Base-by-base conservation (phyloP, 257 asterid species). In the Lithospermum erythrorhizon region DNA sequence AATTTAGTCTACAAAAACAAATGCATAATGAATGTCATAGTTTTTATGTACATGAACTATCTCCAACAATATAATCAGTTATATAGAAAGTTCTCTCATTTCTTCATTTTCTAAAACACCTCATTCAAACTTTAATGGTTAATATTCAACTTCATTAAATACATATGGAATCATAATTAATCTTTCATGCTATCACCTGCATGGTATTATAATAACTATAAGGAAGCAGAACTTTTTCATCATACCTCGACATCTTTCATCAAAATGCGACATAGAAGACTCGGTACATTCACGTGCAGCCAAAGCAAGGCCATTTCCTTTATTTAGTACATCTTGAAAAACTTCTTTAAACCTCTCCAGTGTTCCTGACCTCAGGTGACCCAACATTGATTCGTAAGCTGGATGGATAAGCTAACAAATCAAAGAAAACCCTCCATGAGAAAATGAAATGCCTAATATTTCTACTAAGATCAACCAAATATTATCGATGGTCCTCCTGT, bases 371-470 rank as follows among this genome's bases (percentile, higher is more conserved):
- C 97, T 87, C 55, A 93, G 72, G 76, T 93, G 99, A 35, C 96
- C 97, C 97, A 89, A 65, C 99, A 89, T 84, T 73, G 79, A 77
- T 41, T 87, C 94, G 75, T 86, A 78, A 2, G 97, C 83, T 66
- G 97, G 99, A 79, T 82, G 97, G 78, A 93, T 94, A 79, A 87
- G 95, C 99, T 93, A 74, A 68, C 56, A 66, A 56, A 66, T 68
- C 62, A 55, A 21, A 68, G 71, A 65, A 68, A 24, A 53, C 21
- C 9, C n/a, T 19, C 21, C 21, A 64, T 72, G 65, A 70, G 61
- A 35, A 60, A 17, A 61, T 21, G 52, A 65, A 45, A 63, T 67
- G 62, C 53, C 14, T 49, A 62, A 56, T 56, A 13, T 1, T 6
- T 41, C 17, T 41, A 41, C 4, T 41, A 41, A 41, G 49, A 41